Evolutionary conservation across 192 early-diverging fungal genomes (phyloP).

Genomic region (Paraglomus occultum): DNA sequence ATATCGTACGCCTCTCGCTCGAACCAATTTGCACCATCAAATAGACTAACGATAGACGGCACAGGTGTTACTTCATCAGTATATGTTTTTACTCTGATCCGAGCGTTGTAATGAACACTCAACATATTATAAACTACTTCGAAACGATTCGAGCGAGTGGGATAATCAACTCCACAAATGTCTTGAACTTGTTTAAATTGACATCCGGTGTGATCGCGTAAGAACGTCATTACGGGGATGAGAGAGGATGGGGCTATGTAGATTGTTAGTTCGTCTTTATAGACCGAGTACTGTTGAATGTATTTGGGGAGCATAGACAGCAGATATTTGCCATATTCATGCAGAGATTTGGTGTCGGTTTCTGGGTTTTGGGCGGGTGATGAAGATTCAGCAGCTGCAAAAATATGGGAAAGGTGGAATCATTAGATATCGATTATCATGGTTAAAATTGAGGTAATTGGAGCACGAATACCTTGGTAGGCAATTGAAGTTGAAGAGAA

Average conservation of each 20-base stretch:
- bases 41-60: slow-evolving; percentile 79
- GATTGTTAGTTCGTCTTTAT: slow-evolving; percentile 97
- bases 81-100: slow-evolving; percentile 98
- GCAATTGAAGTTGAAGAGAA: too few species aligned
- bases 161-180: slow-evolving; percentile 90
- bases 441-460: too few species aligned
- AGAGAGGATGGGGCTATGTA: slow-evolving; percentile 85
- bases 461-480: too few species aligned
- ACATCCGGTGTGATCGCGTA: slow-evolving; percentile 87
- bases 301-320: slow-evolving; percentile 86
- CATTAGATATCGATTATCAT: too few species aligned
- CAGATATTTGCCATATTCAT: slow-evolving; percentile 90
- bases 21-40: slow-evolving; percentile 91
- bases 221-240: slow-evolving; percentile 78
- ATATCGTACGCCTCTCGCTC: slow-evolving; percentile 99
- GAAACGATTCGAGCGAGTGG: slow-evolving; percentile 88
- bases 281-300: slow-evolving; percentile 96
- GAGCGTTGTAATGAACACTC: slow-evolving; percentile 81
- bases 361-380: slow-evolving; percentile 32
- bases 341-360: slow-evolving; percentile 43
- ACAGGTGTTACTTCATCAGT: slow-evolving; percentile 88
- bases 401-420: too few species aligned
- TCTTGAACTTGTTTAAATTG: slow-evolving; percentile 94
- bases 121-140: slow-evolving; percentile 96
- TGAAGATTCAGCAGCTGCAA: too few species aligned